These are phyloP conservation scores for Colletotrichum limetticola DNA, from an alignment of 2,329 filamentous ascomycete genomes.

Conservation along the genomic window DNA sequence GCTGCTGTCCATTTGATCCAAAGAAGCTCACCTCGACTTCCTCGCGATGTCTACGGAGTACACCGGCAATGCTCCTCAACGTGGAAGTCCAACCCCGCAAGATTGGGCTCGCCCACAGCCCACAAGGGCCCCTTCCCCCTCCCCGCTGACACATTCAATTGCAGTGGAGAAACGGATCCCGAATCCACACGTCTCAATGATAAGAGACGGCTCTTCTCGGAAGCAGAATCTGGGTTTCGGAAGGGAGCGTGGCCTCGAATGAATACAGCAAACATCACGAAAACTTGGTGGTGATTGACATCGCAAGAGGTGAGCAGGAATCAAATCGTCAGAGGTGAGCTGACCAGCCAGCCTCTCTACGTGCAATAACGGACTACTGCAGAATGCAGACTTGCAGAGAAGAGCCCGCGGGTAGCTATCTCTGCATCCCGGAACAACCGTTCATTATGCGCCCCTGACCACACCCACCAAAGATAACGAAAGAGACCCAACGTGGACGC, in stretches of 20 bases:
- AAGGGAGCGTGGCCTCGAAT: neutral
- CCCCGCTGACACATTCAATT: neutral
- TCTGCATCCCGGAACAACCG: neutral
- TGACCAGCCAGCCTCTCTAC: neutral
- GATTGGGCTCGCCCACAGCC: neutral
- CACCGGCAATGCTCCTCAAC: neutral
- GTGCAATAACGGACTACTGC: neutral
- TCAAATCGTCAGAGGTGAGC: neutral
- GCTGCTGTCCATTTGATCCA: neutral
- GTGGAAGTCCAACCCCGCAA: neutral
- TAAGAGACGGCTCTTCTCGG: neutral
- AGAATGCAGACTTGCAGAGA: neutral
- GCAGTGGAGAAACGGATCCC: neutral
- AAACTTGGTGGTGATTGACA: neutral
- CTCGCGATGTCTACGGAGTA: neutral
- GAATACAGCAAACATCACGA: no score
- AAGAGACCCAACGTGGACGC: neutral
- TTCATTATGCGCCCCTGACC: conserved; percentile 2
- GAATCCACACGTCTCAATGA: neutral
- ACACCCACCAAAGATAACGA: conserved; percentile 6
- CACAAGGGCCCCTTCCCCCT: neutral
- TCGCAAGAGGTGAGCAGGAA: neutral
- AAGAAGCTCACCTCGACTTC: neutral
- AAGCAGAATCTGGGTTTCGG: neutral
- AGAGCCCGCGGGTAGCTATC: neutral